Conservation (phyloP, 805 yeast genomes). For the Sugiyamaella chiloensis region DNA sequence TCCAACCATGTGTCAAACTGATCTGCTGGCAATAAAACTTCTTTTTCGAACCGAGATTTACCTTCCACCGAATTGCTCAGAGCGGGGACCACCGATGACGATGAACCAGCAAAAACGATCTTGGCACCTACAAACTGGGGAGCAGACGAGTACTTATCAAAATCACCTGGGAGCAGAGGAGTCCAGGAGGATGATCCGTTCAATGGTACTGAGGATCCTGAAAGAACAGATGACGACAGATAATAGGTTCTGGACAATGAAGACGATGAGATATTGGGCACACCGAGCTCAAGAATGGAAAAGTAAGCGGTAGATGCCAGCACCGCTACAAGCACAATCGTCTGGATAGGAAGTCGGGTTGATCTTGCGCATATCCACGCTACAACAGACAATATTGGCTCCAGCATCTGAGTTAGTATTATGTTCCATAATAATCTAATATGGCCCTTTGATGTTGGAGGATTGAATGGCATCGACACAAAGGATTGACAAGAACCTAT, state of each 20-base stretch:
- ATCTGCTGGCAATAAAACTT: constrained; percentile 25
- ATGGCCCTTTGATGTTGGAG: too few relatives aligned
- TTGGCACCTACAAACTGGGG: constrained; percentile 21
- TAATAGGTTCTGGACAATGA: constrained; percentile 24
- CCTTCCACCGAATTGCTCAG: constrained; percentile 14
- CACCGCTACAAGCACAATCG: constrained; percentile 66
- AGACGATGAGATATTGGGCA: constrained; percentile 27
- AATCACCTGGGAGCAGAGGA: constrained; percentile 11
- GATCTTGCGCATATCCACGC: constrained; percentile 39
- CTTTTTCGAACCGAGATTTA: constrained; percentile 18
- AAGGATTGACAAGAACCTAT: too few relatives aligned
- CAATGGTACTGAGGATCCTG: constrained; percentile 9
- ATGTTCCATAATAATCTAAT: too few relatives aligned
- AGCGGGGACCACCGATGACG: constrained; percentile 18
- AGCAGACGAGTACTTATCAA: constrained; percentile 16
- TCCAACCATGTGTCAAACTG: constrained; percentile 31
- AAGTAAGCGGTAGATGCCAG: constrained; percentile 79
- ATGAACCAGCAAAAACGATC: constrained; percentile 24
- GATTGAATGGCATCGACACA: too few relatives aligned
- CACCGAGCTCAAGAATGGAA: constrained; percentile 46
- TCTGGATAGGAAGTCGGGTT: constrained; percentile 84
- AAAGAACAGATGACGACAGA: constrained; percentile 16
- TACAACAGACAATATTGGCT: constrained; percentile 3
- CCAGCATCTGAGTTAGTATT: constrained; percentile 6
- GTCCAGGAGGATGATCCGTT: constrained; percentile 13